Evolutionary conservation across 495 filamentous ascomycete species (phyloP).

Genomic region (Pyrenopolyporus hunteri): DNA sequence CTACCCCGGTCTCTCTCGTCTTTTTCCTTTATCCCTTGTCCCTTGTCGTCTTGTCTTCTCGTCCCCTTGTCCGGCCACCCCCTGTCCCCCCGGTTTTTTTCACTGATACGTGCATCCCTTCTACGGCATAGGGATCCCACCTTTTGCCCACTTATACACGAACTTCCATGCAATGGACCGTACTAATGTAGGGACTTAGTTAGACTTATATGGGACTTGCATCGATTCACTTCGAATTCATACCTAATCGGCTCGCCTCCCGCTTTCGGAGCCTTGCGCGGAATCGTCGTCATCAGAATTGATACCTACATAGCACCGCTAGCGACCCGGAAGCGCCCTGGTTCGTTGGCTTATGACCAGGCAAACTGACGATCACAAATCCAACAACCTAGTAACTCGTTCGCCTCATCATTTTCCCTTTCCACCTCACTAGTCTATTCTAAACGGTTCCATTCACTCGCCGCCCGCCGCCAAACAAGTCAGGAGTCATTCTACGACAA

Average conservation of each 20-base stretch:
- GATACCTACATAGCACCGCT: conserved; percentile 25
- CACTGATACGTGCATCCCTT: conserved; percentile 34
- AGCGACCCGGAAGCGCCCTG: conserved; percentile 17
- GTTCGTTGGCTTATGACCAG: conserved; percentile 29
- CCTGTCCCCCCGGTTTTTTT: conserved; percentile 22
- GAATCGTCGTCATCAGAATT: conserved; percentile 40
- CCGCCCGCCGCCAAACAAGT: conserved; percentile 34
- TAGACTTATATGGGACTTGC: too few species aligned
- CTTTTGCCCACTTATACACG: not conserved
- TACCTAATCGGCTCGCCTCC: conserved; percentile 40
- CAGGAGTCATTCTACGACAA: conserved; percentile 34
- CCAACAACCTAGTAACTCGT: conserved; percentile 22
- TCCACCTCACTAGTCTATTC: conserved; percentile 24
- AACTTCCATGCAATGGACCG: not conserved
- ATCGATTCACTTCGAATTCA: conserved; percentile 7
- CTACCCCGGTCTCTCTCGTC: not conserved
- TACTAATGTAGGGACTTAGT: too few species aligned
- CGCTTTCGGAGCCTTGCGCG: conserved; percentile 44
- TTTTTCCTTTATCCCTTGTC: conserved; percentile 13
- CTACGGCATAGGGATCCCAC: conserved; percentile 33
- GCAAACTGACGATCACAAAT: conserved; percentile 31
- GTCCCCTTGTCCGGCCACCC: conserved; percentile 16
- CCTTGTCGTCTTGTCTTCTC: conserved; percentile 12
- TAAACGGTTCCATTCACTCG: conserved; percentile 34
- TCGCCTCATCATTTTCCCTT: conserved; percentile 36